Evolutionary conservation across 2,329 filamentous ascomycete species (phyloP).

Genomic region (Stagonosporopsis vannaccii): DNA sequence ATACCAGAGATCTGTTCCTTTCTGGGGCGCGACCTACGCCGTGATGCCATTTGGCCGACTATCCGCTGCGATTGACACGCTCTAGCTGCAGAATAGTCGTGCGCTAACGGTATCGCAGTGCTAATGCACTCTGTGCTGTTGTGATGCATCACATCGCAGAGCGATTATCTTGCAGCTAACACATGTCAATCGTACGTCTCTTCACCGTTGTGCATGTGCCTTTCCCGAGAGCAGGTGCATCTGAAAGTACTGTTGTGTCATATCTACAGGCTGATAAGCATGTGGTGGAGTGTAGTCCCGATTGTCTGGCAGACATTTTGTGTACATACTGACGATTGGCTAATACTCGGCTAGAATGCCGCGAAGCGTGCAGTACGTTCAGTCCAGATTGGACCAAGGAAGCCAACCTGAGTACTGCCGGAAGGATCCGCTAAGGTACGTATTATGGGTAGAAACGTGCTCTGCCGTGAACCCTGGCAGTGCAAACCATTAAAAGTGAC

Average conservation of each 20-base stretch:
- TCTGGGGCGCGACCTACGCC: neutral
- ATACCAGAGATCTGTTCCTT: neutral
- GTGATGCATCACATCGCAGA: constrained; percentile 8
- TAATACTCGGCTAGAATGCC: constrained; percentile 39
- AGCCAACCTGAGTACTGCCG: constrained; percentile 15
- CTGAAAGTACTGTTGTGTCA: constrained; percentile 18
- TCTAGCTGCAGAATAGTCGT: neutral
- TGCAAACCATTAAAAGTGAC: constrained; percentile 25
- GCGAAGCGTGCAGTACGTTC: constrained; percentile 30
- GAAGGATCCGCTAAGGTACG: constrained; percentile 26
- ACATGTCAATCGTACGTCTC: constrained; percentile 1
- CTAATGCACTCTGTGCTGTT: neutral
- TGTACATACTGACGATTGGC: constrained; percentile 35
- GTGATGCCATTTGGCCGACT: neutral
- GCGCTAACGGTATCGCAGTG: neutral
- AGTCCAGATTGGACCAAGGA: constrained; percentile 29
- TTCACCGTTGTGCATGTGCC: neutral
- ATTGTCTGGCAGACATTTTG: constrained; percentile 31
- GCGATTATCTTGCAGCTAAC: constrained; percentile 11
- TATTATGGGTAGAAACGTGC: constrained; percentile 35
- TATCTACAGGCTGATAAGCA: constrained; percentile 42
- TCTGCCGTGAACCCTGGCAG: constrained; percentile 26
- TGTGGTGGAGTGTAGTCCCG: constrained; percentile 37
- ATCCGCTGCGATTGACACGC: neutral
- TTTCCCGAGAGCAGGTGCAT: neutral